Evolutionary conservation across 306 rosid species (phyloP).

Genomic region (Sophora flavescens): DNA sequence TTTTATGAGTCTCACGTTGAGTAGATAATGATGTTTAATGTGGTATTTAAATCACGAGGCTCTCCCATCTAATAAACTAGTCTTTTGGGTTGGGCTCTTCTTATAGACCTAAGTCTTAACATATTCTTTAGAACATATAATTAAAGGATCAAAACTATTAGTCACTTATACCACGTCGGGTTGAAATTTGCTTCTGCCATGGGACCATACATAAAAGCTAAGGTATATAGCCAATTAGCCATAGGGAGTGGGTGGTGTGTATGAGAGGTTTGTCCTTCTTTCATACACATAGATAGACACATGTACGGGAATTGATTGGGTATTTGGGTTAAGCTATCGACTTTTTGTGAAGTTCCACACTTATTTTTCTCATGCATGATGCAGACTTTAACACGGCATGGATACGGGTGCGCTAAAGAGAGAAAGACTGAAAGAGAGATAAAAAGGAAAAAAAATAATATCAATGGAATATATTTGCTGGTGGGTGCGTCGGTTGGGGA

Average conservation of each 20-base stretch:
- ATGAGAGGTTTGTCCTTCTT: conserved; percentile 34
- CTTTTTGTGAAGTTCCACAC: conserved; percentile 42
- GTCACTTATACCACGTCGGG: too few species aligned
- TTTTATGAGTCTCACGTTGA: too few species aligned
- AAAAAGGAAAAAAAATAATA: background rate
- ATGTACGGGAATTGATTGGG: conserved; percentile 41
- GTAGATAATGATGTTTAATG: too few species aligned
- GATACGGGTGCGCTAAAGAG: conserved; percentile 4
- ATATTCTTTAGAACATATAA: too few species aligned
- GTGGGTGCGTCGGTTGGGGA: conserved; percentile 42
- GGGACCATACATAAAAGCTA: conserved; percentile 37
- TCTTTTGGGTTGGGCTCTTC: too few species aligned
- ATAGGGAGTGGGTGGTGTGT: conserved; percentile 37
- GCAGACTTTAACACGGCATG: background rate
- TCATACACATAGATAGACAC: conserved; percentile 1
- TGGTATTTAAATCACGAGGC: too few species aligned
- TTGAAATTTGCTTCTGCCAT: background rate
- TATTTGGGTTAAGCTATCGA: conserved; percentile 47
- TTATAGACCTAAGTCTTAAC: too few species aligned
- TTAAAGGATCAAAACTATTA: too few species aligned
- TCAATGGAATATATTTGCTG: conserved; percentile 38
- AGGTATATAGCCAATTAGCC: conserved; percentile 34
- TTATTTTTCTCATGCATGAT: conserved; percentile 42
- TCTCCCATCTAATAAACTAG: too few species aligned
- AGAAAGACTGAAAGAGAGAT: too few species aligned